These are phyloP conservation scores for Podaxis sp. DNA, from an alignment of 768 basidiomycete genomes.

Conservation along the genomic window DNA sequence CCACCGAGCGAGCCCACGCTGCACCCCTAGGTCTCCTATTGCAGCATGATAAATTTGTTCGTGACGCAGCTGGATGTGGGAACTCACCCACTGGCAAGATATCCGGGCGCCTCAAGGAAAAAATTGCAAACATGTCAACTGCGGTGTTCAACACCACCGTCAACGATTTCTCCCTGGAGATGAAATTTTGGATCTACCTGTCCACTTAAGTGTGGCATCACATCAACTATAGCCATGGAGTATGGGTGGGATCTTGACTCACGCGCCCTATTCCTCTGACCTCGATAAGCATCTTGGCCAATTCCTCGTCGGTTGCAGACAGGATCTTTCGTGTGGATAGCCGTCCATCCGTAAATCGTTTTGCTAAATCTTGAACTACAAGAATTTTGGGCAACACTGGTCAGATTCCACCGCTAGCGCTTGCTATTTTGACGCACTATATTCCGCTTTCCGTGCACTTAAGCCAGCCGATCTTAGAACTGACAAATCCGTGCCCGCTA, in stretches of 20 bases:
- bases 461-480: slow-evolving; percentile 71
- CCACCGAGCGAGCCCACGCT: slow-evolving; percentile 69
- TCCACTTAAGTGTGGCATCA: slow-evolving; percentile 41
- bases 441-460: slow-evolving; percentile 85
- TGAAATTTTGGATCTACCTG: slow-evolving; percentile 35
- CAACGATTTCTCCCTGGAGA: background rate
- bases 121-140: slow-evolving; percentile 95
- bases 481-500: slow-evolving; percentile 53
- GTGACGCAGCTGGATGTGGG: background rate
- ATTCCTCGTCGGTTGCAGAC: slow-evolving; percentile 69
- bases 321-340: slow-evolving; percentile 70
- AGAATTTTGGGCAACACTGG: background rate
- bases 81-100: slow-evolving; percentile 49
- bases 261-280: slow-evolving; percentile 79
- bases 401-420: background rate
- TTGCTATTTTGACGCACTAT: slow-evolving; percentile 44
- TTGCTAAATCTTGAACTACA: slow-evolving; percentile 73
- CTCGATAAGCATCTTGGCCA: slow-evolving; percentile 68
- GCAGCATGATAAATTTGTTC: slow-evolving; percentile 3
- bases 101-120: slow-evolving; percentile 78
- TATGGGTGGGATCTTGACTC: slow-evolving; percentile 19
- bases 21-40: slow-evolving; percentile 80
- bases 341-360: slow-evolving; percentile 76
- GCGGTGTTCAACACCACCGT: slow-evolving; percentile 13
- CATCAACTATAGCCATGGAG: background rate